Evolutionary conservation across 1,284 basidiomycete species (phyloP).

Genomic region (Ustilago sp.): DNA sequence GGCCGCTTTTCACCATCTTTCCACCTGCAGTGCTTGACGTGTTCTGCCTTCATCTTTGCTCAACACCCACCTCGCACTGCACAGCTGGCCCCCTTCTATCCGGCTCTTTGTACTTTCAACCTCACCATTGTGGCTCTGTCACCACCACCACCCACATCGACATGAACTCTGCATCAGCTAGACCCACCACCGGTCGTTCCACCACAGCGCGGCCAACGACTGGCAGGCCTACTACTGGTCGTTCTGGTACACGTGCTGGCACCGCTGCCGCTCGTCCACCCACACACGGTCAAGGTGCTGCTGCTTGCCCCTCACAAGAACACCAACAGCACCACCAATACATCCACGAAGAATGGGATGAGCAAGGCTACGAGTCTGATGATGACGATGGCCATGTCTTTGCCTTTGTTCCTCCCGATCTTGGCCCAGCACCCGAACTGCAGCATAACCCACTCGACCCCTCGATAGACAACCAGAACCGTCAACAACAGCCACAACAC

Average conservation of each 20-base stretch:
- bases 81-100: not conserved
- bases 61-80: constrained; percentile 6
- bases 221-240: constrained; percentile 41
- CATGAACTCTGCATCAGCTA: constrained; percentile 31
- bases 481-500: constrained; percentile 14
- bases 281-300: constrained; percentile 37
- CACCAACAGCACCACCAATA: constrained; percentile 19
- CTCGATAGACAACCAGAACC: constrained; percentile 51
- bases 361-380: constrained; percentile 61
- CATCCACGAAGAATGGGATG: constrained; percentile 54
- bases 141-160: not conserved
- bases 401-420: constrained; percentile 63
- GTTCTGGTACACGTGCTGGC: constrained; percentile 42
- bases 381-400: constrained; percentile 67
- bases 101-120: too few species aligned
- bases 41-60: not conserved
- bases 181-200: constrained; percentile 44
- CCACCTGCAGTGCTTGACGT: not conserved
- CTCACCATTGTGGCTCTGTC: not conserved
- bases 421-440: constrained; percentile 48
- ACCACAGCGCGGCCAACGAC: constrained; percentile 44
- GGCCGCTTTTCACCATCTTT: not conserved
- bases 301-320: constrained; percentile 15
- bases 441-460: constrained; percentile 50
- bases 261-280: constrained; percentile 31